Conservation (phyloP, 306 rosid species). For the Fragaria ananassa region DNA sequence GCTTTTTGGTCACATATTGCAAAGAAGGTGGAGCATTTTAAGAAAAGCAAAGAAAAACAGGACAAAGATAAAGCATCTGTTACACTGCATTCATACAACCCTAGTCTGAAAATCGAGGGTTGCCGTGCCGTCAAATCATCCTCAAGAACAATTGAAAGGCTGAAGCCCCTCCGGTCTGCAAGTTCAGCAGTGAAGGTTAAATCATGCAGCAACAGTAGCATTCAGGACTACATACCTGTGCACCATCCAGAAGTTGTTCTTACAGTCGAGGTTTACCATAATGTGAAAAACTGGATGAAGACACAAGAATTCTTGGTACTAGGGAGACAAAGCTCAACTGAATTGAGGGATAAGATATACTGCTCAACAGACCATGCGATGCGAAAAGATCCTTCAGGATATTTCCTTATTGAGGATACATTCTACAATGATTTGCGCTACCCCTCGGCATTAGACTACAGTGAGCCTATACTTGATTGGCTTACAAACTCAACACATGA, state of each 20-base stretch:
- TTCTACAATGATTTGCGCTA: constrained; percentile 83
- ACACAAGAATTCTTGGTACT: constrained; percentile 77
- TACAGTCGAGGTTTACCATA: constrained; percentile 72
- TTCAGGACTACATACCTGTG: constrained; percentile 44
- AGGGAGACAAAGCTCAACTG: constrained; percentile 66
- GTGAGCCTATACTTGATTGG: constrained; percentile 78
- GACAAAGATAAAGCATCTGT: constrained; percentile 66
- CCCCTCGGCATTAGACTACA: constrained; percentile 64
- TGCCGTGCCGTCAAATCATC: constrained; percentile 33
- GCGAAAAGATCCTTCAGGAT: constrained; percentile 81
- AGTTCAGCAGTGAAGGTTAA: constrained; percentile 54
- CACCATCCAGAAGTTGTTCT: constrained; percentile 62
- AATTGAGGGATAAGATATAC: constrained; percentile 68
- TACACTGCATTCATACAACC: constrained; percentile 63
- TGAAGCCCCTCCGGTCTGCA: constrained; percentile 66
- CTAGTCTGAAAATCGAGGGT: constrained; percentile 37
- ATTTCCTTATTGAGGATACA: constrained; percentile 80
- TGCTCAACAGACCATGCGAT: constrained; percentile 71
- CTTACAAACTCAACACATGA: constrained; percentile 59
- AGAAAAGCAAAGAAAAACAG: constrained; percentile 62
- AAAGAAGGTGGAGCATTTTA: constrained; percentile 52
- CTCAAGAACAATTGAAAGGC: constrained; percentile 46
- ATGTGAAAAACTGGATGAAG: constrained; percentile 58
- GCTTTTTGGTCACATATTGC: constrained; percentile 25
- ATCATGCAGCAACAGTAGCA: constrained; percentile 26